Base-by-base conservation (phyloP, 768 basidiomycete species). In the Amanita pseudoporphyria region DNA sequence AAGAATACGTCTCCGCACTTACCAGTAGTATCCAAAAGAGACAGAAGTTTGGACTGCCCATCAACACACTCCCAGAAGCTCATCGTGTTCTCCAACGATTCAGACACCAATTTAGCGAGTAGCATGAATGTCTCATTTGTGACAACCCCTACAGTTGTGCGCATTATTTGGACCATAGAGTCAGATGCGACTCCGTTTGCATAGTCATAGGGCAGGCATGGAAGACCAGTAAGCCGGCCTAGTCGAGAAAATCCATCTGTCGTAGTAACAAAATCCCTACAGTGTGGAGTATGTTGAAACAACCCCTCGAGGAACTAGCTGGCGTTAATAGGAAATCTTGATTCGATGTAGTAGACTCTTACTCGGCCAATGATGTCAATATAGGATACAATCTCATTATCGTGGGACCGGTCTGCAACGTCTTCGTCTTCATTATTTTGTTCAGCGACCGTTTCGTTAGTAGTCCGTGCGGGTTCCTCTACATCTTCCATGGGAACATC, bases 191-290 rank as follows among this genome's bases (percentile, higher is more conserved):
- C 79, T 48, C 87, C 87, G 56, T 82, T 84, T 14, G 85, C 83
- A 60, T 88, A 94, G 61, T 93, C 87, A 52, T 87, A 88, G 0
- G 96, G 93, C 24, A 94, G 71, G 61, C 87, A 94, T 10, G 93
- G 87, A 26, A 94, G 71, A 16, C 79, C 78, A 28, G 93, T 83
- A 36, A 97, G 71, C 55, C 78, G 75, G 55, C 90, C 82, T 49
- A 98, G 69, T 56, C 76, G 71, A 54, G 81, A 70, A 35, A 97
- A 73, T 42, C 89, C 81, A 58, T 93, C 78, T 4, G 82, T 73
- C 53, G 76, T 72, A 41, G 75, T 68, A 52, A 96, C 79, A 62
- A 97, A 97, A 57, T 97, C 95, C 55, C 81, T 81, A 71, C 88
- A 88, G 63, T 97, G 89, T 19, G 82, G 79, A 1, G 81, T 74